These are phyloP conservation scores for Tilletia caries DNA, from an alignment of 1,284 basidiomycete genomes.

Conservation along the genomic window DNA sequence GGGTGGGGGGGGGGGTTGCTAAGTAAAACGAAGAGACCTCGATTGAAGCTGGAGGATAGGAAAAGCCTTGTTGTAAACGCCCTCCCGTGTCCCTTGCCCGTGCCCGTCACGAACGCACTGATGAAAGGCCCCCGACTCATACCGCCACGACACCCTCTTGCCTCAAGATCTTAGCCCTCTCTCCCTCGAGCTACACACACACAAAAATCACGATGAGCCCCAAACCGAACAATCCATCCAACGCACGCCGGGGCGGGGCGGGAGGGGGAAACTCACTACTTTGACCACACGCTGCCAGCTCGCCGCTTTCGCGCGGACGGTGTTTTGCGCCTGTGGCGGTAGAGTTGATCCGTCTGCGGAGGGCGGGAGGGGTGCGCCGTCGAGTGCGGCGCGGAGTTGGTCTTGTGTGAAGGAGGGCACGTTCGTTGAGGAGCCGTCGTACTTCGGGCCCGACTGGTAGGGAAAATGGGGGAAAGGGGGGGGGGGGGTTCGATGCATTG, in stretches of 20 bases:
- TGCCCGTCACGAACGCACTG: too few species aligned
- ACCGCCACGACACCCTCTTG: not conserved
- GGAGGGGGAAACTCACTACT: conserved; percentile 33
- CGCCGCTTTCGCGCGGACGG: conserved; percentile 15
- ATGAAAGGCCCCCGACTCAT: too few species aligned
- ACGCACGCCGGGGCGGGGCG: not conserved
- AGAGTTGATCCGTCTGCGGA: not conserved
- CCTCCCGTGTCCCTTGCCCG: too few species aligned
- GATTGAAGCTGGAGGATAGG: too few species aligned
- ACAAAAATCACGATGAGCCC: not conserved
- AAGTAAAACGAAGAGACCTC: too few species aligned
- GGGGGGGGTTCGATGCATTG: too few species aligned
- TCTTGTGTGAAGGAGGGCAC: conserved; percentile 31
- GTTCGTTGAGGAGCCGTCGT: conserved; percentile 39
- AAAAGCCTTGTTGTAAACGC: too few species aligned
- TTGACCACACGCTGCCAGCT: conserved; percentile 29
- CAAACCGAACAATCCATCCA: not conserved
- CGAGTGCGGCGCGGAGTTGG: conserved; percentile 17
- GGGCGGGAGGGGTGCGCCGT: conserved; percentile 12
- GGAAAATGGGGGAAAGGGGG: not conserved
- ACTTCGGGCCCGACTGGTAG: conserved; percentile 33
- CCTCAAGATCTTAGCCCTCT: conserved; percentile 32
- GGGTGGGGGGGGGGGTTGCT: too few species aligned
- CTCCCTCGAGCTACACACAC: conserved; percentile 34
- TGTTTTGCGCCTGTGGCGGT: not conserved